Conservation (phyloP, 108 stramenopile species). For the Pseudonitzschia delicatissima region DNA sequence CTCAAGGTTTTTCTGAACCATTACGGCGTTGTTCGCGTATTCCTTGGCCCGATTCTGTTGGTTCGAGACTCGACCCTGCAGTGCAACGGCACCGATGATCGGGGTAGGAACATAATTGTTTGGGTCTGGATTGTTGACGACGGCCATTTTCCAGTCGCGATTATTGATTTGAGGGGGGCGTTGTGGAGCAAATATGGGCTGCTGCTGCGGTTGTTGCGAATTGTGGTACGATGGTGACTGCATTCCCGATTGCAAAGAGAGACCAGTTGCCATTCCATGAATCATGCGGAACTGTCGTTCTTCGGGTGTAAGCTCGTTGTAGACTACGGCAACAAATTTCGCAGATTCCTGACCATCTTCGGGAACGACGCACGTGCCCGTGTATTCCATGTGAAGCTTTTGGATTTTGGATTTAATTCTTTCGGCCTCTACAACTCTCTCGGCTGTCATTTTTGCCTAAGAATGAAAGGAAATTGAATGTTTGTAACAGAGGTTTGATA, state of each 20-base stretch:
- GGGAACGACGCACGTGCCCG: constrained; percentile 17
- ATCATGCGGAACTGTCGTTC: constrained; percentile 47
- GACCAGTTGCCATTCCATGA: constrained; percentile 25
- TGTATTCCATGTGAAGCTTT: constrained; percentile 53
- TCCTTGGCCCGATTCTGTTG: constrained; percentile 61
- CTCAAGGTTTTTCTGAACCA: constrained; percentile 29
- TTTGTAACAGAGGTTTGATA: background rate
- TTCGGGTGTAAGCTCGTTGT: constrained; percentile 68
- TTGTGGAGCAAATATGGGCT: constrained; percentile 35
- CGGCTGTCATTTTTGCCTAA: constrained; percentile 8
- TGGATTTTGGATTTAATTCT: constrained; percentile 51
- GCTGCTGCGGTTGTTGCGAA: constrained; percentile 12
- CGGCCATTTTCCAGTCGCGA: constrained; percentile 64
- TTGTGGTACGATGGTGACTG: background rate
- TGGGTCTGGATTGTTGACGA: constrained; percentile 83
- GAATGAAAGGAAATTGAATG: background rate
- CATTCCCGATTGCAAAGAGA: background rate
- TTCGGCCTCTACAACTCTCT: constrained; percentile 45
- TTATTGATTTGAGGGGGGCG: constrained; percentile 61
- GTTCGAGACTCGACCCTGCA: constrained; percentile 53
- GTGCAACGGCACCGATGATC: constrained; percentile 58
- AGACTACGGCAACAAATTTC: constrained; percentile 62
- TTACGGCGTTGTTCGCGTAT: constrained; percentile 28
- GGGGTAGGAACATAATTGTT: constrained; percentile 54
- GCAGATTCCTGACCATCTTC: constrained; percentile 26